Base-by-base conservation (phyloP, 306 rosid species). In the Lablab purpureus region DNA sequence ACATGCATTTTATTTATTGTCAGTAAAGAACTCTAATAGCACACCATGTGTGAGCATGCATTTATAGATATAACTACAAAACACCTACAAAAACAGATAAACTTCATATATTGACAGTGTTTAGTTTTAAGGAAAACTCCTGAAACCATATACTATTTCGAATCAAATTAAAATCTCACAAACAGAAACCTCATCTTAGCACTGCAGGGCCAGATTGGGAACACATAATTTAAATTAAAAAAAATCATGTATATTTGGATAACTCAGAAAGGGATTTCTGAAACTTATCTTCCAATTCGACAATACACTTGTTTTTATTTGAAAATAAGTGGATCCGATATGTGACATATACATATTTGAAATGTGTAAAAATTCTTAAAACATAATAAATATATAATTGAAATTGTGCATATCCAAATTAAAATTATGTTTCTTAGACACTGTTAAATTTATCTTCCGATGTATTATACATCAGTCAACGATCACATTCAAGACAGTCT, bases 361-460 rank as follows among this genome's bases (percentile, higher is more conserved):
- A n/a, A n/a, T n/a, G n/a, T n/a, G n/a, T n/a, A n/a, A n/a, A n/a
- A n/a, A n/a, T n/a, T n/a, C n/a, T n/a, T n/a, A n/a, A n/a, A n/a
- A n/a, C n/a, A n/a, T n/a, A n/a, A n/a, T n/a, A n/a, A n/a, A n/a
- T n/a, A n/a, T n/a, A n/a, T n/a, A n/a, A n/a, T n/a, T n/a, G n/a
- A n/a, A n/a, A n/a, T n/a, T n/a, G n/a, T n/a, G n/a, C n/a, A n/a
- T n/a, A n/a, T n/a, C n/a, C n/a, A n/a, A n/a, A n/a, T n/a, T n/a
- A n/a, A n/a, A n/a, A n/a, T n/a, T n/a, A n/a, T n/a, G n/a, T n/a
- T n/a, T n/a, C n/a, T n/a, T n/a, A n/a, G n/a, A n/a, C n/a, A n/a
- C n/a, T n/a, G n/a, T n/a, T n/a, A 75, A 80, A 22, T 41, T 41
- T 60, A 50, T 45, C 34, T 63, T 43, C 78, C 58, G 71, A 52